Evolutionary conservation across 176 grass and related monocot genomes (phyloP).

Genomic region (Phoenix roebelenii): DNA sequence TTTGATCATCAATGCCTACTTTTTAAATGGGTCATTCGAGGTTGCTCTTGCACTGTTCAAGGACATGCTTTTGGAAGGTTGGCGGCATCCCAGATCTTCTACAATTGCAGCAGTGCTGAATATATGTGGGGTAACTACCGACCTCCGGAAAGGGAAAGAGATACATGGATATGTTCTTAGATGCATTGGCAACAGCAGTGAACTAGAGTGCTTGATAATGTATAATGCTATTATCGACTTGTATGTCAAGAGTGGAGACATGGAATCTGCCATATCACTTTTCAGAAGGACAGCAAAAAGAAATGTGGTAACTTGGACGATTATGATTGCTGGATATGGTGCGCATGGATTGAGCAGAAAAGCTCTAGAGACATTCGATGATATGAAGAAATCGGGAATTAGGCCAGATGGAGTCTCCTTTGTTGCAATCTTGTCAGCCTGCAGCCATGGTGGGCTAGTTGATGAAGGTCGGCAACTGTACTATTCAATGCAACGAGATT

Average conservation of each 20-base stretch:
- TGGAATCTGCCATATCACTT: neutral
- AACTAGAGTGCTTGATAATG: neutral
- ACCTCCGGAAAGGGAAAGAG: conserved; percentile 14
- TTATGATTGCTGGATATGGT: conserved; percentile 8
- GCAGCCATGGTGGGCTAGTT: conserved; percentile 21
- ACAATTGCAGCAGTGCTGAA: neutral
- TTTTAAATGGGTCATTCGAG: conserved; percentile 7
- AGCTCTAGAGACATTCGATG: neutral
- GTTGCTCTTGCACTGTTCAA: conserved; percentile 4
- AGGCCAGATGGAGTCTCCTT: conserved; percentile 12
- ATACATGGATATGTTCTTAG: conserved; percentile 10
- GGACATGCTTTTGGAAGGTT: conserved; percentile 5
- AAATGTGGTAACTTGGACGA: conserved; percentile 21
- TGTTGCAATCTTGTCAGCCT: conserved; percentile 11
- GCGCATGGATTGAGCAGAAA: conserved; percentile 7
- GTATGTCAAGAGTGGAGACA: conserved; percentile 10
- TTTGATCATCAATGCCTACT: conserved; percentile 10
- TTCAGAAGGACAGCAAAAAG: neutral
- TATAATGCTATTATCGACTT: conserved; percentile 12
- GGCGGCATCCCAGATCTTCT: neutral
- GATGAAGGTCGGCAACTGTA: conserved; percentile 10
- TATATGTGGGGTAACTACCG: conserved; percentile 1
- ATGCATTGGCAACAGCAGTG: neutral
- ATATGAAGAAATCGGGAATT: conserved; percentile 12
- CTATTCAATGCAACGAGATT: conserved; percentile 10